Conservation (phyloP, 495 filamentous ascomycete species). For the Neohortaea acidophila region DNA sequence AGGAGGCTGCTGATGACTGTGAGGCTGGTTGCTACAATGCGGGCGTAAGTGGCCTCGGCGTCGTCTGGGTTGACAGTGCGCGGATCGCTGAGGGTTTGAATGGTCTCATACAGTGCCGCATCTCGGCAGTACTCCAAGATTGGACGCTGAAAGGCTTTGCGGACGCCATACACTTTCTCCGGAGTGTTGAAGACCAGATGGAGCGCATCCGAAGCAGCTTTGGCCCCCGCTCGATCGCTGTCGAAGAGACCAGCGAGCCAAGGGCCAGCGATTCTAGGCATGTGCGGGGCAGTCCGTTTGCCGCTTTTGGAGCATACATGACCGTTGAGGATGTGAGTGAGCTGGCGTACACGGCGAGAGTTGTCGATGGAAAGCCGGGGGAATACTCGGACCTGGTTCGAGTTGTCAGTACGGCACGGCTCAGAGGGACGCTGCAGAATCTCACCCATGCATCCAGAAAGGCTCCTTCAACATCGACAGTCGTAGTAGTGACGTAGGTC, state of each 20-base stretch:
- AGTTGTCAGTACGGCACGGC: slow-evolving; percentile 12
- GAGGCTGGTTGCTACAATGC: slow-evolving; percentile 56
- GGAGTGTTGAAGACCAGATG: slow-evolving; percentile 56
- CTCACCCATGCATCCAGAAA: slow-evolving; percentile 78
- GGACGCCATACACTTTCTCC: slow-evolving; percentile 60
- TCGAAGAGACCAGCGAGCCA: slow-evolving; percentile 88
- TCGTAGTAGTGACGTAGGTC: slow-evolving; percentile 38
- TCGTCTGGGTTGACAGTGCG: slow-evolving; percentile 72
- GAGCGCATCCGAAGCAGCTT: slow-evolving; percentile 59
- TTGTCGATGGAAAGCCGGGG: slow-evolving; percentile 78
- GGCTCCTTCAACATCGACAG: slow-evolving; percentile 52
- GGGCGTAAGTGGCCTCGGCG: slow-evolving; percentile 62
- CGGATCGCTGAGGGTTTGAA: slow-evolving; percentile 73
- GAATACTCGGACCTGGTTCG: slow-evolving; percentile 60
- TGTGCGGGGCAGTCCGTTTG: slow-evolving; percentile 61
- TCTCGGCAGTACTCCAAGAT: slow-evolving; percentile 69
- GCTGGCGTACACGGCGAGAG: slow-evolving; percentile 70
- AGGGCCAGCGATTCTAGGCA: slow-evolving; percentile 60
- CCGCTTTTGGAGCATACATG: slow-evolving; percentile 54
- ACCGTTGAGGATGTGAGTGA: slow-evolving; percentile 61
- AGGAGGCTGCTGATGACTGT: slow-evolving; percentile 42
- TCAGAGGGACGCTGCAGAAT: slow-evolving; percentile 6
- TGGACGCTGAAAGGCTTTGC: slow-evolving; percentile 56
- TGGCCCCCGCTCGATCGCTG: slow-evolving; percentile 55
- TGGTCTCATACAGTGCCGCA: slow-evolving; percentile 59